These are phyloP conservation scores for Parafenestella ontariensis DNA, from an alignment of 2,329 filamentous ascomycete species.

Conservation along the genomic window DNA sequence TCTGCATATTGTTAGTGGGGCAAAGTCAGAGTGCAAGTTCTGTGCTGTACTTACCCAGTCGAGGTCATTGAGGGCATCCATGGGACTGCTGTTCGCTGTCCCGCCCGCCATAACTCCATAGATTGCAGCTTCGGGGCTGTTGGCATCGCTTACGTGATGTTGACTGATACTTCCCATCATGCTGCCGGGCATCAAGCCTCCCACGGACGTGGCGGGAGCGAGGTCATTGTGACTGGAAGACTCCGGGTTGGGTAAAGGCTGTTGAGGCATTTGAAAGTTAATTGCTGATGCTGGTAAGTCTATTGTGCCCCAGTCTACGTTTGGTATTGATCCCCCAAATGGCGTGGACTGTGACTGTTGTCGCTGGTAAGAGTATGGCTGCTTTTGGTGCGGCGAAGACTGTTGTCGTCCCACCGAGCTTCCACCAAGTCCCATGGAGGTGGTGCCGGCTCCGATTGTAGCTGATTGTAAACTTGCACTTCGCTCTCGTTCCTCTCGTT, in stretches of 20 bases:
- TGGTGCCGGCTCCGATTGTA: background rate
- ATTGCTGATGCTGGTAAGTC: slow-evolving; percentile 16
- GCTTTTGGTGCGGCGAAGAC: slow-evolving; percentile 2
- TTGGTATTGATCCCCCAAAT: slow-evolving; percentile 34
- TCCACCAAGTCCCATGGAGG: slow-evolving; percentile 1
- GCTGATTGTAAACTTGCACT: slow-evolving; percentile 9
- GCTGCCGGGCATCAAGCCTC: background rate
- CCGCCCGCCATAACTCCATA: slow-evolving; percentile 1
- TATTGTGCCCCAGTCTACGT: slow-evolving; percentile 34
- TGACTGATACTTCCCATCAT: background rate
- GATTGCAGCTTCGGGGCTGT: slow-evolving; percentile 3
- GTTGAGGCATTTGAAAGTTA: slow-evolving; percentile 2
- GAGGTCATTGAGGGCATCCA: slow-evolving; percentile 57
- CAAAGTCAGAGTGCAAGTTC: background rate
- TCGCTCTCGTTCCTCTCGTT: slow-evolving; percentile 6
- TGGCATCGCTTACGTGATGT: slow-evolving; percentile 4
- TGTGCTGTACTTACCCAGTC: slow-evolving; percentile 68
- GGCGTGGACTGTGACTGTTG: slow-evolving; percentile 9
- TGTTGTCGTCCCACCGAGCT: slow-evolving; percentile 3
- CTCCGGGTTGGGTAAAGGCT: slow-evolving; percentile 2
- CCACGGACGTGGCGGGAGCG: background rate
- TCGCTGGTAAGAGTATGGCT: slow-evolving; percentile 2
- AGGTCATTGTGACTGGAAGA: slow-evolving; percentile 9
- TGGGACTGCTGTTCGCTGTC: slow-evolving; percentile 23
- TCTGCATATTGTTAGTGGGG: slow-evolving; percentile 38